Evolutionary conservation across 495 filamentous ascomycete species (phyloP).

Genomic region (Letharia lupina): DNA sequence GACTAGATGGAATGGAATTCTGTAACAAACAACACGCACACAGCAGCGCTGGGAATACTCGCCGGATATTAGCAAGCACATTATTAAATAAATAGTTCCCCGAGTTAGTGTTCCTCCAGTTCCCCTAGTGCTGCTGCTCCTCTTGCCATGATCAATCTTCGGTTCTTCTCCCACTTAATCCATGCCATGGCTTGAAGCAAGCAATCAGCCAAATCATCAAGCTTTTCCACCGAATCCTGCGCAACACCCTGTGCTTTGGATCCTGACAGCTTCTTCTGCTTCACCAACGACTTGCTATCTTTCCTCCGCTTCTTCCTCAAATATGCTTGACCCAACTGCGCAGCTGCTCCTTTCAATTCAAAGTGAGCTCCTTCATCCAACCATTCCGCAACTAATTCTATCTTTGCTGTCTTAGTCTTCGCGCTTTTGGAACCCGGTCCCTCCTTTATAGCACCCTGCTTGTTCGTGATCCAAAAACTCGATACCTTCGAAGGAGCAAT

Average conservation of each 20-base stretch:
- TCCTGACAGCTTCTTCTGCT: neutral
- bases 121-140: constrained; percentile 15
- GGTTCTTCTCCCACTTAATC: constrained; percentile 73
- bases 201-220: constrained; percentile 90
- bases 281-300: constrained; percentile 25
- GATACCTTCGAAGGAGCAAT: constrained; percentile 38
- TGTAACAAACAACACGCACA: neutral
- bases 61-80: constrained; percentile 5
- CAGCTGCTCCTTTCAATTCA: constrained; percentile 31
- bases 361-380: constrained; percentile 32
- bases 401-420: constrained; percentile 52
- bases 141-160: constrained; percentile 29
- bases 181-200: constrained; percentile 80
- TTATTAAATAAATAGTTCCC: neutral
- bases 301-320: constrained; percentile 36
- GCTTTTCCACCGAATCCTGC: constrained; percentile 40
- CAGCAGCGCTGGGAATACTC: neutral
- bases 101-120: constrained; percentile 4
- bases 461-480: constrained; percentile 34
- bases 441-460: constrained; percentile 10
- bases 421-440: constrained; percentile 16
- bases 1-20: neutral
- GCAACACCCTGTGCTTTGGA: constrained; percentile 4
- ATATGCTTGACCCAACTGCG: constrained; percentile 38
- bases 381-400: constrained; percentile 53